phyloP scores from a whole-genome alignment of 1,284 basidiomycete species.

The Ceratobasidium sp. region DNA sequence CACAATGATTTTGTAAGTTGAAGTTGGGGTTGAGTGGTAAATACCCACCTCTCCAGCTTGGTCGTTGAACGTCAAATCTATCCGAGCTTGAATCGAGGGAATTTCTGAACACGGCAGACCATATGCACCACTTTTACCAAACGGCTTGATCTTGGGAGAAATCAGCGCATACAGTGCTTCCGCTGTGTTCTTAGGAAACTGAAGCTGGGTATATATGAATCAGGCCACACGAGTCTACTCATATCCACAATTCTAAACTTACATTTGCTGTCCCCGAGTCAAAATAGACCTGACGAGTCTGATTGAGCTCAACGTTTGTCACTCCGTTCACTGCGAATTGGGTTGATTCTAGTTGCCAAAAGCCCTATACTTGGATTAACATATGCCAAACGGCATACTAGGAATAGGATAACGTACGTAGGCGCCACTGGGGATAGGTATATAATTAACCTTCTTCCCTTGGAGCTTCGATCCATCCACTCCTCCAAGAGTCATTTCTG shows the following conservation, averaged over 20 bases:
- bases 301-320: constrained; percentile 55
- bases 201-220: too few relatives aligned
- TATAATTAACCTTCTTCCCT: constrained; percentile 55
- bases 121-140: constrained; percentile 59
- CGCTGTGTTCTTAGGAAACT: constrained; percentile 19
- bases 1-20: constrained; percentile 55
- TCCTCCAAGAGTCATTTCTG: constrained; percentile 62
- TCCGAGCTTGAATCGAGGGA: constrained; percentile 56
- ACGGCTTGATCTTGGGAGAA: constrained; percentile 61
- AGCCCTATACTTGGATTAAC: constrained; percentile 41
- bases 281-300: constrained; percentile 58
- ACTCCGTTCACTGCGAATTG: constrained; percentile 60
- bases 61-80: constrained; percentile 57
- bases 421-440: constrained; percentile 50
- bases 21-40: constrained; percentile 47
- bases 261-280: constrained; percentile 64
- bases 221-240: neutral
- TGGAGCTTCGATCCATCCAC: constrained; percentile 60
- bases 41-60: constrained; percentile 18
- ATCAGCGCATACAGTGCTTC: constrained; percentile 61
- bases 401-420: constrained; percentile 42
- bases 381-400: neutral
- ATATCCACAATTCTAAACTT: constrained; percentile 47
- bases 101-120: constrained; percentile 60
- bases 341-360: constrained; percentile 59